A percentile compares a stretch with the other conserved stretches of the same genome.
Evolutionary conservation across 208 protist genomes (phyloP).

Genomic region (Acanthamoeba sp.): DNA sequence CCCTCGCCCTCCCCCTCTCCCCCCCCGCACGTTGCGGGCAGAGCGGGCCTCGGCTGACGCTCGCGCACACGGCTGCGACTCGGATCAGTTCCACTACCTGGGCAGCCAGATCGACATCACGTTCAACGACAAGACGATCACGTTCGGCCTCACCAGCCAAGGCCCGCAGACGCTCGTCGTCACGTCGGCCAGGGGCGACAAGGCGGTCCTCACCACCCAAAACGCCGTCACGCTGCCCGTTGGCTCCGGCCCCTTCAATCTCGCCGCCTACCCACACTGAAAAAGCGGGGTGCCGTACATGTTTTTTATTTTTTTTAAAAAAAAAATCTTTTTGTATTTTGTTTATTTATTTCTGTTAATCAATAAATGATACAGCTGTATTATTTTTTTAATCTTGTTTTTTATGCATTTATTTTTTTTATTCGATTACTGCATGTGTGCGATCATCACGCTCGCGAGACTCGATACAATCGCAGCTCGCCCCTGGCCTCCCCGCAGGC

Average conservation of each 20-base stretch:
- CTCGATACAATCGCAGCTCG: neutral
- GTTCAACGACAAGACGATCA: neutral
- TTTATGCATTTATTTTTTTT: too few relatives aligned
- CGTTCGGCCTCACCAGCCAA: neutral
- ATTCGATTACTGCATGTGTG: too few relatives aligned
- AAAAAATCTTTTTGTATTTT: neutral
- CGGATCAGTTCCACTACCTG: constrained; percentile 2
- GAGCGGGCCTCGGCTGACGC: neutral
- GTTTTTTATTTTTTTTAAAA: neutral
- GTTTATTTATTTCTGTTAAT: too few relatives aligned
- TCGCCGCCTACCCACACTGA: neutral
- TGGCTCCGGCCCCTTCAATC: neutral
- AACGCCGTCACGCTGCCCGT: neutral
- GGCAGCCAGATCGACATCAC: constrained; percentile 30
- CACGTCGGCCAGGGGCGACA: neutral
- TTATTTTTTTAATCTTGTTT: too few relatives aligned
- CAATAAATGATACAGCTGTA: too few relatives aligned
- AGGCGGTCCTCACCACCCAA: neutral
- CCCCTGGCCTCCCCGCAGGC: neutral
- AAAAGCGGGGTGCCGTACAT: neutral
- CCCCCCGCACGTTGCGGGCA: too few relatives aligned
- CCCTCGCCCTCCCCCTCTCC: too few relatives aligned
- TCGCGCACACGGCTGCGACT: neutral
- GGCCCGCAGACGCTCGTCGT: neutral
- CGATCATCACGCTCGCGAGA: too few relatives aligned